Percentiles rank a stretch among this genome's conserved stretches.
phyloP scores from a whole-genome alignment of 805 yeast species.

The Yamadazyma sp. region DNA sequence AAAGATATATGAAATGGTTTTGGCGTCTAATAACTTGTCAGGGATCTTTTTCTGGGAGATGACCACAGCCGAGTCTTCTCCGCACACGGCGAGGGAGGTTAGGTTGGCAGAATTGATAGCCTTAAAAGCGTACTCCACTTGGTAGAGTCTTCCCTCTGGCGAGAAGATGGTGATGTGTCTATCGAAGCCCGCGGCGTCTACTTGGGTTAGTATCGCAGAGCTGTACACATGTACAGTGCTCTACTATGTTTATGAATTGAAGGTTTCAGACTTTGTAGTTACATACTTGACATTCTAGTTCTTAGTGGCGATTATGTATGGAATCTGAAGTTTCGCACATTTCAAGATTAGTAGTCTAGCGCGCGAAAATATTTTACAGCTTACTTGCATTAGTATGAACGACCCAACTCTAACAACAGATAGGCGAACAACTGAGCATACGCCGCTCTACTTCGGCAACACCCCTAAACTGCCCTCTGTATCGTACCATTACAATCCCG shows the following conservation, averaged over 20 bases:
- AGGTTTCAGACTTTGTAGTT: too few species aligned
- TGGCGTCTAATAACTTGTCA: conserved; percentile 86
- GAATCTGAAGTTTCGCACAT: too few species aligned
- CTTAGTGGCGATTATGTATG: conserved; percentile 12
- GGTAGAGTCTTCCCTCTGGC: conserved; percentile 96
- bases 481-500: conserved; percentile 85
- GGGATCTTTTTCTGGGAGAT: conserved; percentile 96
- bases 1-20: conserved; percentile 84
- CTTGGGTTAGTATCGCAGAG: conserved; percentile 7
- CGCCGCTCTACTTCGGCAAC: conserved; percentile 33
- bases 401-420: conserved; percentile 31
- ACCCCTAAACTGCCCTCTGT: conserved; percentile 50
- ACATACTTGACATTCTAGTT: conserved; percentile 16
- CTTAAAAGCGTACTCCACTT: conserved; percentile 97
- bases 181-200: conserved; percentile 91
- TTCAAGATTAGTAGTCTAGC: too few species aligned
- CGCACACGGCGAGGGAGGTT: conserved; percentile 84
- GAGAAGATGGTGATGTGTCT: conserved; percentile 98
- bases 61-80: conserved; percentile 82
- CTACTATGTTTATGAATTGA: too few species aligned
- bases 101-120: conserved; percentile 92
- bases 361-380: too few species aligned
- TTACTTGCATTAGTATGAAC: background rate
- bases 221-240: too few species aligned
- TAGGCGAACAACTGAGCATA: conserved; percentile 29